Evolutionary conservation across 345 rosid species (phyloP), one percentile per base, ranked within the genome.

Genomic region (Euphorbia lathyris): DNA sequence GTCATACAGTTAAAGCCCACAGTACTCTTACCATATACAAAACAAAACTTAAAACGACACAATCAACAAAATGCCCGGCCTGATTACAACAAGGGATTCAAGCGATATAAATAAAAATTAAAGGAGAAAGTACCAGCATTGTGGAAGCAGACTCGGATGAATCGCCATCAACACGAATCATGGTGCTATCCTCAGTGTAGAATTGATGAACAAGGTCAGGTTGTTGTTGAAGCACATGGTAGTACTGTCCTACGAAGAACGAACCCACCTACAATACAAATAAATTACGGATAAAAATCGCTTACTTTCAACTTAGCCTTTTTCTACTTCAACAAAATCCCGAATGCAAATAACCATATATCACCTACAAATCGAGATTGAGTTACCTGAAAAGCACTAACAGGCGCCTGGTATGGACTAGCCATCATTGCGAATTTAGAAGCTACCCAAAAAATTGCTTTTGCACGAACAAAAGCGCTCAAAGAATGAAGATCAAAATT

Each of bases 141-240:
- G 90, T 58, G 55, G 90, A 77, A 42, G 96, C 98, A 27, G 97
- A 74, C 40, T 90, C 87, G 40, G 65, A 79, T 17, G 83, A 71
- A 70, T 88, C 96, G 3, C 94, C 99, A 67, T 92, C 94, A 11
- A 92, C 79, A 53, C 96, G 94, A 74, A 90, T 79, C 79, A 88
- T 86, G 70, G 80, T 66, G 74, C 99, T 95, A 47, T 77, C 62
- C 52, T 90, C 97, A 7, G 84, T 75, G 69, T 92, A 95, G 74
- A 95, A 95, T 83, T 87, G 97, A 74, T 95, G 93, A 66, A 91
- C 87, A 66, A 85, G 87, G 76, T 95, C 91, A 6, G 97, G 97
- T 0, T 86, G 91, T 56, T 92, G 93, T 73, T 85, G 86, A 73
- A 95, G 88, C 27, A 92, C 91, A 75, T 87, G 84, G 73, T 92